Conservation (phyloP, 2,329 filamentous ascomycete species). For the Arthroderma sp. region DNA sequence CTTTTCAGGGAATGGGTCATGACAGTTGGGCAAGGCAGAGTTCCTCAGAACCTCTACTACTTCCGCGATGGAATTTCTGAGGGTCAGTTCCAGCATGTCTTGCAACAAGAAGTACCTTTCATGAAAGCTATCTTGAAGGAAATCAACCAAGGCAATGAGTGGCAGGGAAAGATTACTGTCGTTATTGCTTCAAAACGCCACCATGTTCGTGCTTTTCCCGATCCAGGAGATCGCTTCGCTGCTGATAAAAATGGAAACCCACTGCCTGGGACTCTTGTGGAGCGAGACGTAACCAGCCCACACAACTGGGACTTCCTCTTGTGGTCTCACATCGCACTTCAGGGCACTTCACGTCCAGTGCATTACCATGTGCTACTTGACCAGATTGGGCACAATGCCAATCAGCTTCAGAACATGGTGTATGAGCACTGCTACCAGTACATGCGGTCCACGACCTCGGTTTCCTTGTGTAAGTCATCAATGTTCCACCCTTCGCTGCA, state of each 20-base stretch:
- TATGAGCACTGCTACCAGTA: constrained; percentile 96
- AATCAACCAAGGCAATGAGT: constrained; percentile 20
- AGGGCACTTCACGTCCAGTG: constrained; percentile 83
- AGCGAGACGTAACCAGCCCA: constrained; percentile 79
- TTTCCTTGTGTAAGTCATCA: constrained; percentile 50
- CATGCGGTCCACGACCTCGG: constrained; percentile 77
- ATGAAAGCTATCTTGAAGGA: constrained; percentile 50
- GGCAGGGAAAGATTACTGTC: constrained; percentile 60
- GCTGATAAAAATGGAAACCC: constrained; percentile 69
- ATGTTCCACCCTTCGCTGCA: not conserved
- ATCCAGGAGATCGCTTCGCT: constrained; percentile 33
- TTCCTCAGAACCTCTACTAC: constrained; percentile 70
- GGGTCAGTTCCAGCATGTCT: constrained; percentile 67
- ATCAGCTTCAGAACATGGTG: constrained; percentile 71
- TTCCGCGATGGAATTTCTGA: constrained; percentile 88
- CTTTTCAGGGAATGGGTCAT: constrained; percentile 53
- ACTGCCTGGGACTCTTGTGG: constrained; percentile 74
- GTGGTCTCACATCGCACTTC: constrained; percentile 63
- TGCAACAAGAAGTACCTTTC: constrained; percentile 61
- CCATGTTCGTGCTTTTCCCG: constrained; percentile 84
- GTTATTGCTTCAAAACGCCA: constrained; percentile 88
- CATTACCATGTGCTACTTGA: constrained; percentile 86
- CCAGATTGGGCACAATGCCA: constrained; percentile 54
- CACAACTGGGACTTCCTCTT: constrained; percentile 82
- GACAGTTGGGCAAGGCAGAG: constrained; percentile 38